Evolutionary conservation across 495 filamentous ascomycete genomes (phyloP).

Genomic region (Neurospora tetraspora): DNA sequence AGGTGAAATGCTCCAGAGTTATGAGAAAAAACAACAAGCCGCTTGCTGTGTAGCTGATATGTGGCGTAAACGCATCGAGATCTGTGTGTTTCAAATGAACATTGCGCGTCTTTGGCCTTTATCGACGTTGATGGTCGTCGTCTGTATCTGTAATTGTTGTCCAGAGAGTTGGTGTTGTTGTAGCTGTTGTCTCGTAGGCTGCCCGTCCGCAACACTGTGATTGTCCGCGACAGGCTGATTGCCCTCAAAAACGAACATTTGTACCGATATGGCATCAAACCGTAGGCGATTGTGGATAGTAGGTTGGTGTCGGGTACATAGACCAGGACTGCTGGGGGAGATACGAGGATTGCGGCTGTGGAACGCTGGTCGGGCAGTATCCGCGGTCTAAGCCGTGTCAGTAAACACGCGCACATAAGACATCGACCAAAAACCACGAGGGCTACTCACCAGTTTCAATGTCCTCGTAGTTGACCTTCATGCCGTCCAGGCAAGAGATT

Average conservation of each 20-base stretch:
- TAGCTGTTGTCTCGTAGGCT: background rate
- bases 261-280: background rate
- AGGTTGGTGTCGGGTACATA: constrained; percentile 8
- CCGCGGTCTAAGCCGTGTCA: background rate
- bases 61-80: background rate
- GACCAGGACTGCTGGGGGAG: constrained; percentile 12
- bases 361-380: constrained; percentile 2
- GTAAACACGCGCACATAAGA: background rate
- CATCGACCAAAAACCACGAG: background rate
- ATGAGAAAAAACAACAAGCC: background rate
- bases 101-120: background rate
- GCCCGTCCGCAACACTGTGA: background rate
- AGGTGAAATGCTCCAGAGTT: background rate
- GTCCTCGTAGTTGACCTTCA: constrained; percentile 15
- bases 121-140: background rate
- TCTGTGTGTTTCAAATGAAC: background rate
- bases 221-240: background rate
- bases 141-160: background rate
- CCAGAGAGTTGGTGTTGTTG: background rate
- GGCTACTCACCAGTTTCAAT: constrained; percentile 14
- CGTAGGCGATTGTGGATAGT: constrained; percentile 8
- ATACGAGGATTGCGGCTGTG: constrained; percentile 6
- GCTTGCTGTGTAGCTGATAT: background rate
- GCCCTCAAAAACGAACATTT: background rate
- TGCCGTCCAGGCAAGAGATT: constrained; percentile 6